Evolutionary conservation across 345 rosid species (phyloP), one percentile per base, ranked within the genome.

Genomic region (Euclidium syriacum): DNA sequence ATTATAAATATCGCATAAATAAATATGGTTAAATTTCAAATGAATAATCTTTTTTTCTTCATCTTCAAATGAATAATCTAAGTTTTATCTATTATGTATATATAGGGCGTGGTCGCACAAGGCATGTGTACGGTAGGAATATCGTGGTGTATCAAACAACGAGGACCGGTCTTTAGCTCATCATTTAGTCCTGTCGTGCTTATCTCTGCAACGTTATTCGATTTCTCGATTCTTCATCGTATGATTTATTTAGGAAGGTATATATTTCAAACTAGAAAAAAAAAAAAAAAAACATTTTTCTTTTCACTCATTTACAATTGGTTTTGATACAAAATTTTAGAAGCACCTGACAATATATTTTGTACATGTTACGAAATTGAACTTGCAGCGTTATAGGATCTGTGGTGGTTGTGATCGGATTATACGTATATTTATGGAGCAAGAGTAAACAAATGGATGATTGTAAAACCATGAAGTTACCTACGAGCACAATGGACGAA

Each of bases 91-190:
- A 43, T 16, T 18, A 26, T 42, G 9, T 35, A 12, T 43, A 11
- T 50, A 7, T 14, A 69, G 73, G 73, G 73, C 3, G 67, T 58
- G 42, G 66, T 77, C 20, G 79, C 56, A 24, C 77, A 75, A 23
- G 84, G 78, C 26, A 20, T 80, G 51, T 65, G 79, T 64, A 74
- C 70, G 25, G 81, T 77, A 20, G 81, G 73, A 6, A 46, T 66
- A 51, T 61, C 81, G 1, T 80, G 84, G 84, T 75, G 78, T 49
- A 69, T 80, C 1, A 70, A 77, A 72, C 36, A 68, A 47, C 75
- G 72, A 39, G 84, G 81, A 17, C 84, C 84, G 3, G 71, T 80
- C 4, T 66, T 77, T 56, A 69, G 79, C 4, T 65, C 81, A 35
- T 60, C 78, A 18, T 72, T 77, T 25, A 72, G 68, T 65, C 81